These are phyloP conservation scores for Ustilago hordei DNA, from an alignment of 1,284 basidiomycete genomes.

Conservation along the genomic window DNA sequence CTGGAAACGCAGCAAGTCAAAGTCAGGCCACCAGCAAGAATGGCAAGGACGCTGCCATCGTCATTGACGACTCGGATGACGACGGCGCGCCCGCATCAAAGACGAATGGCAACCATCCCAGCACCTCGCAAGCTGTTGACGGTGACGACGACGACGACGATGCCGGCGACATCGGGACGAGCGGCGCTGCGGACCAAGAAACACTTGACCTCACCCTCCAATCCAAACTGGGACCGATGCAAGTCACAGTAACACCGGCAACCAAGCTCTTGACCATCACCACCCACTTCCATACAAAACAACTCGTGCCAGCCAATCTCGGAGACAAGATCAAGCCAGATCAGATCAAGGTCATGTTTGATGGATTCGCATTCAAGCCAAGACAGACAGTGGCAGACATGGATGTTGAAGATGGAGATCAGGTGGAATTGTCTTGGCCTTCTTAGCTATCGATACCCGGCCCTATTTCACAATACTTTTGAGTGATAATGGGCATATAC, in stretches of 20 bases:
- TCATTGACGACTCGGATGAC: slow-evolving; percentile 29
- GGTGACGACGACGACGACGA: not conserved
- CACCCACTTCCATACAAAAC: slow-evolving; percentile 41
- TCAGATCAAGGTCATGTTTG: slow-evolving; percentile 11
- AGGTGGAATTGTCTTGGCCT: slow-evolving; percentile 35
- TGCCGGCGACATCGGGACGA: not conserved
- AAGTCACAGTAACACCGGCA: slow-evolving; percentile 47
- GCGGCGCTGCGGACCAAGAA: slow-evolving; percentile 5
- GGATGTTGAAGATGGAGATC: slow-evolving; percentile 50
- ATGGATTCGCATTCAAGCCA: slow-evolving; percentile 6
- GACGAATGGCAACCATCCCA: not conserved
- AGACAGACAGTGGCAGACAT: slow-evolving; percentile 31
- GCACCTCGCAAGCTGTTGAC: not conserved
- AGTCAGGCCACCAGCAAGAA: not conserved
- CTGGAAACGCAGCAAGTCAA: slow-evolving; percentile 8
- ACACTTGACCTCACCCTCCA: slow-evolving; percentile 42
- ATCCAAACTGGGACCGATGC: slow-evolving; percentile 25
- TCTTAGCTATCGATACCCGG: not conserved
- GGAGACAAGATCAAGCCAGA: slow-evolving; percentile 1
- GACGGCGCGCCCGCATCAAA: not conserved
- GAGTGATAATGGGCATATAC: not conserved
- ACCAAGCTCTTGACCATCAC: slow-evolving; percentile 43
- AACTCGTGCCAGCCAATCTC: slow-evolving; percentile 1
- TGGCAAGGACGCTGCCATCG: slow-evolving; percentile 5
- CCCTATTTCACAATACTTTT: not conserved